These are phyloP conservation scores for Leccinum imitatum DNA, from an alignment of 768 basidiomycete species.

Conservation along the genomic window DNA sequence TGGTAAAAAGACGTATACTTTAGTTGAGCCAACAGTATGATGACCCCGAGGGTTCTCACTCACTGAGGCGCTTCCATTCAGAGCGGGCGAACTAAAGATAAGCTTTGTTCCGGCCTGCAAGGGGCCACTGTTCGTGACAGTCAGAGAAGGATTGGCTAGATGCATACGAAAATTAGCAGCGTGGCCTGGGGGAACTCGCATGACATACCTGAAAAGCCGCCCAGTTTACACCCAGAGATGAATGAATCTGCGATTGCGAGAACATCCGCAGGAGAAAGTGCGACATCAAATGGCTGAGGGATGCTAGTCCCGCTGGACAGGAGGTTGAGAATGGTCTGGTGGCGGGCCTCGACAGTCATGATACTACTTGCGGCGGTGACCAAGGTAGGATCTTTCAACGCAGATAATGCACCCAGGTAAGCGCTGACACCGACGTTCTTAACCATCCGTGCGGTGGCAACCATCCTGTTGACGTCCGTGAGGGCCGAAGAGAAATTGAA, in stretches of 20 bases:
- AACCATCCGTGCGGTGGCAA: constrained; percentile 66
- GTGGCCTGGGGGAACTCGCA: neutral
- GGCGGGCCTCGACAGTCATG: constrained; percentile 79
- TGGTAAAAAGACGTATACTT: constrained; percentile 23
- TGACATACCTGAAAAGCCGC: constrained; percentile 47
- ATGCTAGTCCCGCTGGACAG: constrained; percentile 56
- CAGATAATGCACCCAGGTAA: constrained; percentile 71
- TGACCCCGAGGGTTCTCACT: constrained; percentile 35
- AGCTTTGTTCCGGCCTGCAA: constrained; percentile 58
- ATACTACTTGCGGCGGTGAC: constrained; percentile 71
- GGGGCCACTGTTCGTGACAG: constrained; percentile 62
- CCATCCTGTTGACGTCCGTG: constrained; percentile 67
- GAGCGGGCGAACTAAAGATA: constrained; percentile 55
- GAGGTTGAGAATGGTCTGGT: constrained; percentile 75
- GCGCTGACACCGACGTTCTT: constrained; percentile 77
- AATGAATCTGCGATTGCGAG: constrained; percentile 68
- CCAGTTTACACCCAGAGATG: constrained; percentile 66
- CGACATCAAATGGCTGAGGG: constrained; percentile 70
- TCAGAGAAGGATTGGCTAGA: constrained; percentile 57
- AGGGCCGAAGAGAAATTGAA: constrained; percentile 69
- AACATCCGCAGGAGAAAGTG: constrained; percentile 67
- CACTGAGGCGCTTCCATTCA: constrained; percentile 48
- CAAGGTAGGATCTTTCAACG: constrained; percentile 58
- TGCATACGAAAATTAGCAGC: neutral
- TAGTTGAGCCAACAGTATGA: constrained; percentile 6